Conservation (phyloP, 805 yeast species). For the Candida germanica region DNA sequence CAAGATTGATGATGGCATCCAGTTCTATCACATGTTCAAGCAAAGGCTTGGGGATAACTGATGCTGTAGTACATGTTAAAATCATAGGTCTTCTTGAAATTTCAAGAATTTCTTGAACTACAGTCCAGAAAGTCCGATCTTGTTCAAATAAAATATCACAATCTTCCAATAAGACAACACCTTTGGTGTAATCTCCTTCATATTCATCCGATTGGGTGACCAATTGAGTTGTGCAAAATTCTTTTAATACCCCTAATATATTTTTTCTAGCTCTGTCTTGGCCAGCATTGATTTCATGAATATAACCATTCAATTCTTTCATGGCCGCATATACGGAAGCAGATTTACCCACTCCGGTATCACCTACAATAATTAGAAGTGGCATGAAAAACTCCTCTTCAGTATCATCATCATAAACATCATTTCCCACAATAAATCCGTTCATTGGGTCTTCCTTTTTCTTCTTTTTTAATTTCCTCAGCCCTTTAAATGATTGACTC, state of each 20-base stretch:
- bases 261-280: conserved; percentile 71
- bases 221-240: conserved; percentile 79
- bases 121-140: conserved; percentile 80
- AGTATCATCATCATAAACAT: conserved; percentile 18
- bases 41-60: conserved; percentile 47
- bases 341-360: conserved; percentile 75
- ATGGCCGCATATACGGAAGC: conserved; percentile 67
- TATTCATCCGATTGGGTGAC: conserved; percentile 47
- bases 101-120: conserved; percentile 57
- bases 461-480: conserved; percentile 28
- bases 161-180: conserved; percentile 79
- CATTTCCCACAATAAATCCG: conserved; percentile 40
- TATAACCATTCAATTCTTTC: conserved; percentile 60
- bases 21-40: conserved; percentile 45
- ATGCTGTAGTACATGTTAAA: conserved; percentile 55
- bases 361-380: conserved; percentile 64
- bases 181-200: conserved; percentile 45
- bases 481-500: conserved; percentile 30
- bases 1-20: conserved; percentile 25
- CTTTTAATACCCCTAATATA: conserved; percentile 60
- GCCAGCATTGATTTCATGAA: conserved; percentile 80
- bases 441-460: conserved; percentile 19
- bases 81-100: conserved; percentile 68
- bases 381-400: conserved; percentile 53
- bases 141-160: conserved; percentile 76